phyloP scores from a whole-genome alignment of 208 protist genomes.

The Leishmania gerbilli region DNA sequence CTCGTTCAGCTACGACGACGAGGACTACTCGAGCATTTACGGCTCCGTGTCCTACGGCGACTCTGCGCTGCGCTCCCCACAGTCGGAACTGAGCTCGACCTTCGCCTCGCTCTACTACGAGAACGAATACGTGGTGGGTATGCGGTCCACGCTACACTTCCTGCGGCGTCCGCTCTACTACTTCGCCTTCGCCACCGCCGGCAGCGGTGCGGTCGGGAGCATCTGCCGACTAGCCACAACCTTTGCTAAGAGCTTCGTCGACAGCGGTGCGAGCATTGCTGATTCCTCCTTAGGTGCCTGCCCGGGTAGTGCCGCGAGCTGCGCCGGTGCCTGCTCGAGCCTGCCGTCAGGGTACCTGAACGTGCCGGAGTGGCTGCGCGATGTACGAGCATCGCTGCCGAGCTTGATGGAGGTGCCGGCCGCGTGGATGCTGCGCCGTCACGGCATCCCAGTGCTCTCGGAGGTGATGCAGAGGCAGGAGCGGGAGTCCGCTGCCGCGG shows the following conservation, averaged over 20 bases:
- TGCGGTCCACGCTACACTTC: conserved; percentile 39
- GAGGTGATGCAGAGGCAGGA: conserved; percentile 50
- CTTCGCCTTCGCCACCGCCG: conserved; percentile 51
- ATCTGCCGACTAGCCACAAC: conserved; percentile 39
- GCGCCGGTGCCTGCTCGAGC: background rate
- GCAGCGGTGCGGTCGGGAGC: conserved; percentile 41
- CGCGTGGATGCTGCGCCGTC: conserved; percentile 37
- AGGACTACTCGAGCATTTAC: conserved; percentile 37
- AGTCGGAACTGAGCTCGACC: conserved; percentile 81
- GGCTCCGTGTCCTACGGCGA: conserved; percentile 49
- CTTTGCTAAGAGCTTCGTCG: conserved; percentile 7
- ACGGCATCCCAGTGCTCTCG: conserved; percentile 65
- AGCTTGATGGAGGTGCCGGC: conserved; percentile 58
- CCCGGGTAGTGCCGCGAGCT: background rate
- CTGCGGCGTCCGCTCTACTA: conserved; percentile 70
- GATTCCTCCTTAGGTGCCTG: background rate
- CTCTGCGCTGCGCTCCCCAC: conserved; percentile 59
- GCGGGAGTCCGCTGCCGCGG: conserved; percentile 16
- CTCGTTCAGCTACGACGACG: conserved; percentile 33
- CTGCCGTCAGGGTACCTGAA: conserved; percentile 49
- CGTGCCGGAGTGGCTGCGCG: conserved; percentile 65
- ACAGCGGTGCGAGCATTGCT: conserved; percentile 2
- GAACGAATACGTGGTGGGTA: conserved; percentile 43
- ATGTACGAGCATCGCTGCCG: conserved; percentile 63
- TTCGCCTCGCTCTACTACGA: conserved; percentile 83